A percentile compares a stretch with the other conserved stretches of the same genome.
Evolutionary conservation across 2,329 filamentous ascomycete species (phyloP).

Genomic region (Colletotrichum filicis): DNA sequence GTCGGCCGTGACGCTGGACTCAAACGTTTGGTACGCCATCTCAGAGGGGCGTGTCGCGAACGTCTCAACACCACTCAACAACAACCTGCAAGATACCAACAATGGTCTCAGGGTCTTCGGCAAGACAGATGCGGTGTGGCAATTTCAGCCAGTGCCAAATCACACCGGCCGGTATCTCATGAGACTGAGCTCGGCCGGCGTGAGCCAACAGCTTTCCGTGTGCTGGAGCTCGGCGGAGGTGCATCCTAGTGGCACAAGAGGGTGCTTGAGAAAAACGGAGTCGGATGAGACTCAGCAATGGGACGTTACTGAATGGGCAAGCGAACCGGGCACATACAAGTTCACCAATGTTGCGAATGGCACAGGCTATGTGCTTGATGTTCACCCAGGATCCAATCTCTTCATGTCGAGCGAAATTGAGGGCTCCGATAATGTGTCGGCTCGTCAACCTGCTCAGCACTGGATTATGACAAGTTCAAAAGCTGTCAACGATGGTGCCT

Average conservation of each 20-base stretch:
- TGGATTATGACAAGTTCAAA: slow-evolving; percentile 47
- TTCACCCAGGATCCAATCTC: slow-evolving; percentile 43
- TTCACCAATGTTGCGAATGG: slow-evolving; percentile 47
- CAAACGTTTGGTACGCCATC: slow-evolving; percentile 50
- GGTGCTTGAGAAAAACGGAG: slow-evolving; percentile 42
- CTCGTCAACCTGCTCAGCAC: slow-evolving; percentile 44
- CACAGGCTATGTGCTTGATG: slow-evolving; percentile 45
- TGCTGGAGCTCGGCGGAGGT: slow-evolving; percentile 42
- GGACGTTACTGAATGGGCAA: slow-evolving; percentile 45
- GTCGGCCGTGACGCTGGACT: slow-evolving; percentile 43
- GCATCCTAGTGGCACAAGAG: slow-evolving; percentile 40
- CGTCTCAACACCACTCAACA: slow-evolving; percentile 38
- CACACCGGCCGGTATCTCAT: slow-evolving; percentile 45
- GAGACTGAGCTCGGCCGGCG: slow-evolving; percentile 42
- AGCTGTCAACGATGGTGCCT: slow-evolving; percentile 44
- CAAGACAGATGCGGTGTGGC: slow-evolving; percentile 38
- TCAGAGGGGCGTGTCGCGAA: slow-evolving; percentile 48
- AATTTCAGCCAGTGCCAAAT: slow-evolving; percentile 42
- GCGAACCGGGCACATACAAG: slow-evolving; percentile 35
- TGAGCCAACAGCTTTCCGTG: slow-evolving; percentile 43
- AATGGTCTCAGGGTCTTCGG: slow-evolving; percentile 39
- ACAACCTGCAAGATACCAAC: slow-evolving; percentile 33
- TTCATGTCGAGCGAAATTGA: slow-evolving; percentile 44
- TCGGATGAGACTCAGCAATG: slow-evolving; percentile 45
- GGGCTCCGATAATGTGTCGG: slow-evolving; percentile 26